Evolutionary conservation across 23 red algal species (phyloP).

Genomic region (Cyanidioschyzon merolae): DNA sequence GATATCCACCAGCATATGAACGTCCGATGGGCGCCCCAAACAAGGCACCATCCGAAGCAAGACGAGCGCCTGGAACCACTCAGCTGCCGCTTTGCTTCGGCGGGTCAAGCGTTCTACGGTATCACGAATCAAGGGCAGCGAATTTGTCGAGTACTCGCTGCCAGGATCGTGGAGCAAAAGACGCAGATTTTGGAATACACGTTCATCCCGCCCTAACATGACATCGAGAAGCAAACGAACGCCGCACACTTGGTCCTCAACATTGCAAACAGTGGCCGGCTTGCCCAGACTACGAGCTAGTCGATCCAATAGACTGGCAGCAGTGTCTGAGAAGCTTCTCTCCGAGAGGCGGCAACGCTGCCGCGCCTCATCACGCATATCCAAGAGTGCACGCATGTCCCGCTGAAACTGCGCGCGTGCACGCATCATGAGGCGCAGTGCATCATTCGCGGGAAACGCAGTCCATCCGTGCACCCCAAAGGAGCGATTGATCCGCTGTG

Average conservation of each 20-base stretch:
- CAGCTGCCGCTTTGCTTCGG: not conserved
- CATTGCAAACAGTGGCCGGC: not conserved
- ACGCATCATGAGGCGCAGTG: conserved; percentile 7
- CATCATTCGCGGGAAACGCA: not conserved
- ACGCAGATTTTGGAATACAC: conserved; percentile 4
- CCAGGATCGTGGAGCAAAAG: not conserved
- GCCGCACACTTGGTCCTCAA: not conserved
- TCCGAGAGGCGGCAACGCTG: not conserved
- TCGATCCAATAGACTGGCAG: not conserved
- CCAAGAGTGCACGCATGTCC: not conserved
- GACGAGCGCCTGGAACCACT: not conserved
- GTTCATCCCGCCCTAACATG: not conserved
- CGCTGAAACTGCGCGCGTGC: not conserved
- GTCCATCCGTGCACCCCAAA: not conserved
- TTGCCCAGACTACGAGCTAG: not conserved
- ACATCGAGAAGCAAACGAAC: not conserved
- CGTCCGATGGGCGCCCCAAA: not conserved
- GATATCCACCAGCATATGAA: not conserved
- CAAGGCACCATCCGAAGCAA: not conserved
- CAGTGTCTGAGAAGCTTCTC: not conserved
- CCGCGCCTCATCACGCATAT: not conserved
- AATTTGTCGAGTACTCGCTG: not conserved
- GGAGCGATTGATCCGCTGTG: not conserved
- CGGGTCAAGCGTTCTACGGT: not conserved
- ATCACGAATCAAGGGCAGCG: not conserved